Evolutionary conservation across 805 yeast species (phyloP), one percentile per base, ranked within the genome.

Genomic region (Cyberlindnera lachancei): DNA sequence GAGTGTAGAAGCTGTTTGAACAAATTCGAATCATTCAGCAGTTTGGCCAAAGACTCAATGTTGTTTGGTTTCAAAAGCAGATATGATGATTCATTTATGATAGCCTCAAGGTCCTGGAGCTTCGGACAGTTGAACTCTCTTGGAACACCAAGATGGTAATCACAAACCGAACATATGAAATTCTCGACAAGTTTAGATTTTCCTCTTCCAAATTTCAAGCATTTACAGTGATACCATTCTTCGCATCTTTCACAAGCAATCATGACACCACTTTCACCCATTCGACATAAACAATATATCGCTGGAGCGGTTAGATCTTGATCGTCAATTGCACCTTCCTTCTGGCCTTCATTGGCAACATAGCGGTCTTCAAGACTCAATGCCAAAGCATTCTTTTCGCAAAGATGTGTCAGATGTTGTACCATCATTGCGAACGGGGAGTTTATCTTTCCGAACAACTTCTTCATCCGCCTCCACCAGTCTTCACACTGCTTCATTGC

Each of bases 221-320:
- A 80, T 12, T 54, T 55, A 28, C 69, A 66, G 48, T 80, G 88
- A 46, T 72, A 80, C 87, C 87, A 79, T 45, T 79, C 85, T 33
- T 68, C 62, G 52, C 90, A 81, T 13, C 52, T 55, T 40, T 79
- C 87, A 56, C 88, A 80, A 37, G 73, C 80, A 27, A 78, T 71
- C 83, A 79, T 79, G 1, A 70, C 66, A 52, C 82, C 69, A 43
- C 66, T 53, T 43, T 79, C 88, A 16, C 55, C 54, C 29, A 68
- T 70, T 28, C 86, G 64, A 52, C 90, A 80, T 35, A 75, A 57
- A 48, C 88, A 80, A 47, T 73, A 79, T 15, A 52, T 46, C 7
- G 33, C 28, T 13, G 47, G 53, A 10, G 46, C 44, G 6, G 38
- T 38, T 3, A 44, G 45, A 1, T 30, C 18, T 8, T 31, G 26